Conservation (phyloP, 2,329 filamentous ascomycete genomes). For the Chaetomium strumarium region DNA sequence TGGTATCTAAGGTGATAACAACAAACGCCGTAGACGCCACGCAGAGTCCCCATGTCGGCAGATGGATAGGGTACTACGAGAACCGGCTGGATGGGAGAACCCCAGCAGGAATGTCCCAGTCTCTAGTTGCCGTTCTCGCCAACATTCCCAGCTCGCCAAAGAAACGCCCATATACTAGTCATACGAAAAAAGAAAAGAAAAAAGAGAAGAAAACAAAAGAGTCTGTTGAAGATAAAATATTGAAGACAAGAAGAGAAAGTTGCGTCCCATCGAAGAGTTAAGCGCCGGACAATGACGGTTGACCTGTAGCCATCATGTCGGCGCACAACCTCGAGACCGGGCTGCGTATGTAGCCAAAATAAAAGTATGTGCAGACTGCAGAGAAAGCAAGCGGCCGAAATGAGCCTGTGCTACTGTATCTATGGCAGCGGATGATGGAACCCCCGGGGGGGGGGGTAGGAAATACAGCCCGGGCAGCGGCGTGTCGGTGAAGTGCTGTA, state of each 20-base stretch:
- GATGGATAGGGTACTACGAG: no score
- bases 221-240: neutral
- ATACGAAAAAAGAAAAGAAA: neutral
- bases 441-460: no score
- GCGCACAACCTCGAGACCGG: no score
- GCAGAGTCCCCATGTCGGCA: neutral
- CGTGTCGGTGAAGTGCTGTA: no score
- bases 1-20: conserved; percentile 15
- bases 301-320: no score
- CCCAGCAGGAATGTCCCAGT: neutral
- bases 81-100: neutral
- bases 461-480: no score
- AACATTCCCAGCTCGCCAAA: neutral
- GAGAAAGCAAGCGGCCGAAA: conserved; percentile 8
- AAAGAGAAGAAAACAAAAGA: neutral
- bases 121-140: neutral
- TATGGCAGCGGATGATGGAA: no score
- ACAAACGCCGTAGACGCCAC: conserved; percentile 6
- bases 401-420: no score
- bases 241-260: no score
- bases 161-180: conserved; percentile 1
- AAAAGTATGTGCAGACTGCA: conserved; percentile 20
- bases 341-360: neutral
- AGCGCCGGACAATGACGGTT: no score
- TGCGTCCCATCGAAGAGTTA: no score